These are phyloP conservation scores for Cucurbita ficifolia DNA, from an alignment of 306 rosid species.

Conservation along the genomic window DNA sequence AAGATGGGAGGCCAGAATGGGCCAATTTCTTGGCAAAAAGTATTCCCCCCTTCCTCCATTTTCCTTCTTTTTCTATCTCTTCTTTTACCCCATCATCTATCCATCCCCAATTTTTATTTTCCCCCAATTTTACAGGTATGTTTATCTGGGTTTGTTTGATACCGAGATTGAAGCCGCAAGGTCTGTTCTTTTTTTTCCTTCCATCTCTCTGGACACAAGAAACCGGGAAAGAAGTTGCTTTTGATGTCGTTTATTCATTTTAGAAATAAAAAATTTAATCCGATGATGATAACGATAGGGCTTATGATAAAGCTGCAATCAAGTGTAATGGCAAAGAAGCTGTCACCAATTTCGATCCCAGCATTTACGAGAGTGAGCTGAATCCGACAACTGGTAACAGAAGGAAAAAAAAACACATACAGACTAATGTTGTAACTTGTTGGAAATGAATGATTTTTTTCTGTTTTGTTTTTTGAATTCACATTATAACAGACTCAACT, in stretches of 20 bases:
- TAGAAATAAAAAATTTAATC: background rate
- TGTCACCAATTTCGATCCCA: constrained; percentile 92
- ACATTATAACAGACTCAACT: constrained; percentile 22
- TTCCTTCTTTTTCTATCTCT: background rate
- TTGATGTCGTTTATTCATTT: background rate
- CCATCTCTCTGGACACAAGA: background rate
- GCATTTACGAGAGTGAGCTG: constrained; percentile 71
- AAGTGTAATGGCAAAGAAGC: constrained; percentile 97
- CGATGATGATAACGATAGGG: constrained; percentile 29
- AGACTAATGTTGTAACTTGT: background rate
- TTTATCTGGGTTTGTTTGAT: constrained; percentile 87
- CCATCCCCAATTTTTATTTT: background rate
- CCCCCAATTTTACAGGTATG: constrained; percentile 38
- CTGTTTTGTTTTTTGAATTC: background rate
- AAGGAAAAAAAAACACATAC: no score
- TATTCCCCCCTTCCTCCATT: constrained; percentile 1
- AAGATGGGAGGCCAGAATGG: constrained; percentile 99
- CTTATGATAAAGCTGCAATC: constrained; percentile 97
- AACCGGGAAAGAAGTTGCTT: no score
- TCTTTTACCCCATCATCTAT: background rate
- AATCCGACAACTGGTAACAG: constrained; percentile 41
- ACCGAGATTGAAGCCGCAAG: constrained; percentile 96
- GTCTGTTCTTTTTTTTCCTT: constrained; percentile 18
- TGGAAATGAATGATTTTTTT: background rate
- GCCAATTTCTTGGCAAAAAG: constrained; percentile 98